These are phyloP conservation scores for Hymenoscyphus scutula DNA, from an alignment of 2,329 filamentous ascomycete species.

Conservation along the genomic window DNA sequence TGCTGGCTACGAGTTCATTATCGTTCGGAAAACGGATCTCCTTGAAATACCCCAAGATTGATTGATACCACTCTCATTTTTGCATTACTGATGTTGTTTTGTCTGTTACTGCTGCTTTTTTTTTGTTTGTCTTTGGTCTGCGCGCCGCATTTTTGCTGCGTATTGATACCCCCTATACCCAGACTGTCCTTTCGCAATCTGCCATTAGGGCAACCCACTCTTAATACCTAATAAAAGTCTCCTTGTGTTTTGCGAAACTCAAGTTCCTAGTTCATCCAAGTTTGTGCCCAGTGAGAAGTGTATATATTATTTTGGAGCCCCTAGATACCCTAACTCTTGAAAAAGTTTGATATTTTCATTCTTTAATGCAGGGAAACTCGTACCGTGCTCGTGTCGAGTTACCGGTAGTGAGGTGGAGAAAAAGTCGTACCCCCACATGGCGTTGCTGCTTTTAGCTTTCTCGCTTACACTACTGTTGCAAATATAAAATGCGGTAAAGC, in stretches of 20 bases:
- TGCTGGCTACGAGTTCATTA: constrained; percentile 32
- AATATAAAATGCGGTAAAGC: too few species aligned
- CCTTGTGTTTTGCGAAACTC: constrained; percentile 26
- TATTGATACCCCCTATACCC: constrained; percentile 42
- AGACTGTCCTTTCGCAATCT: constrained; percentile 40
- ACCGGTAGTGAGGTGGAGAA: too few species aligned
- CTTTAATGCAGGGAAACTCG: too few species aligned
- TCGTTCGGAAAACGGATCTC: constrained; percentile 37
- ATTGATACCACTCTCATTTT: constrained; percentile 40
- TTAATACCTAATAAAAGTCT: constrained; percentile 40
- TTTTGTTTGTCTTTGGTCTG: constrained; percentile 28
- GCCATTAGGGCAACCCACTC: constrained; percentile 38
- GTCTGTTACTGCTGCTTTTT: constrained; percentile 16
- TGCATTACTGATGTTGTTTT: constrained; percentile 32
- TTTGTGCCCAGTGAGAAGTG: not conserved
- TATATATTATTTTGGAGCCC: not conserved
- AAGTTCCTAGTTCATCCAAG: not conserved
- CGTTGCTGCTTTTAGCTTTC: too few species aligned
- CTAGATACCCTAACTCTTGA: too few species aligned
- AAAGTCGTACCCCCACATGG: too few species aligned
- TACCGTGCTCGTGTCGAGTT: too few species aligned
- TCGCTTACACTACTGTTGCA: too few species aligned
- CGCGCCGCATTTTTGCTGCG: constrained; percentile 35
- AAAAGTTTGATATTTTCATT: too few species aligned
- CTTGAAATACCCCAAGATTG: constrained; percentile 39